Percentiles rank a stretch among this genome's conserved stretches.
These are phyloP conservation scores for Barbarea vulgaris DNA, from an alignment of 345 rosid genomes.

Conservation along the genomic window DNA sequence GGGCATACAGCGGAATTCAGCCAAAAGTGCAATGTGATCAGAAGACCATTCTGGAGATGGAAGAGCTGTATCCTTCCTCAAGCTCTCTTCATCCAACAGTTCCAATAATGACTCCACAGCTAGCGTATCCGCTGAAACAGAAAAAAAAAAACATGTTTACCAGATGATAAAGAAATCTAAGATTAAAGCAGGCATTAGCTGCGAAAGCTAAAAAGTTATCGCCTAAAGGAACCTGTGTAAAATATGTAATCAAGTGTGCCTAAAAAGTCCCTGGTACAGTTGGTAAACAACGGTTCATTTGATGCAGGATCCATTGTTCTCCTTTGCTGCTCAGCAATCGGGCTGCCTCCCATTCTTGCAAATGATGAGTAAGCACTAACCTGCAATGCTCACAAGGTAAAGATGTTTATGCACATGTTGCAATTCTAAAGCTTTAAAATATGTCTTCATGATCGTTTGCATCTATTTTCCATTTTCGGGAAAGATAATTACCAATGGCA, in stretches of 20 bases:
- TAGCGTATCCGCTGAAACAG: slow-evolving; percentile 81
- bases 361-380: slow-evolving; percentile 98
- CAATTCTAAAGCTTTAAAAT: neutral
- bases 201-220: neutral
- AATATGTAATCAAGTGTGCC: slow-evolving; percentile 96
- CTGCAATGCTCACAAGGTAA: slow-evolving; percentile 48
- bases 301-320: slow-evolving; percentile 85
- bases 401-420: slow-evolving; percentile 6
- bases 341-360: slow-evolving; percentile 67
- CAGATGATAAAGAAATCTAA: slow-evolving; percentile 1
- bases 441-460: neutral
- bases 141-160: neutral
- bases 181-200: slow-evolving; percentile 10
- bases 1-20: slow-evolving; percentile 93
- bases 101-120: slow-evolving; percentile 93
- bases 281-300: slow-evolving; percentile 93
- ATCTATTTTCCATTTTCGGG: neutral
- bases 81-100: slow-evolving; percentile 95
- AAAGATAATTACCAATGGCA: slow-evolving; percentile 71
- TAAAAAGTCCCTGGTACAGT: slow-evolving; percentile 91
- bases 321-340: slow-evolving; percentile 69
- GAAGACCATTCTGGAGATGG: slow-evolving; percentile 99
- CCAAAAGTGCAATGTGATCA: slow-evolving; percentile 93
- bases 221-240: slow-evolving; percentile 67
- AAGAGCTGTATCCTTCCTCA: slow-evolving; percentile 98